phyloP scores from a whole-genome alignment of 768 basidiomycete species.

The Rhodotorula kratochvilovae region DNA sequence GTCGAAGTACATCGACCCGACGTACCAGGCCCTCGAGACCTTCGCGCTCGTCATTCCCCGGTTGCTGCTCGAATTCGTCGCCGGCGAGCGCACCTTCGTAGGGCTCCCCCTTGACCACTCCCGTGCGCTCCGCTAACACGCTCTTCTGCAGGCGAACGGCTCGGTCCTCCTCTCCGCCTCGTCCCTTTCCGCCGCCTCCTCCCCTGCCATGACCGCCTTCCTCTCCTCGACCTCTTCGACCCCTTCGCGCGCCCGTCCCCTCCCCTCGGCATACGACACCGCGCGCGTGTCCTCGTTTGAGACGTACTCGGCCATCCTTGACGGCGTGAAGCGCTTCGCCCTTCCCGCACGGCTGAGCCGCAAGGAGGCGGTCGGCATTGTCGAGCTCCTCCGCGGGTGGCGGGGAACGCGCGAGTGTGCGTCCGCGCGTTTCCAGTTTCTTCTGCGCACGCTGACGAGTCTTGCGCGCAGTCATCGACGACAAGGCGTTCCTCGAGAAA shows the following conservation, averaged over 20 bases:
- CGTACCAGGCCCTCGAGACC: slow-evolving; percentile 29
- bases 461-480: slow-evolving; percentile 19
- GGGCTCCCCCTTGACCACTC: background rate
- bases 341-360: slow-evolving; percentile 11
- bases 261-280: slow-evolving; percentile 10
- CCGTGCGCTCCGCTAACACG: background rate
- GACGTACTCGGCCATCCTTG: slow-evolving; percentile 8
- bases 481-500: slow-evolving; percentile 31
- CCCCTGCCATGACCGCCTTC: slow-evolving; percentile 19
- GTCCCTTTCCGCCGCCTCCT: background rate
- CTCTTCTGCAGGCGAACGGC: background rate
- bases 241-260: background rate
- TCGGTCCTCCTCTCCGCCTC: slow-evolving; percentile 21
- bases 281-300: background rate
- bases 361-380: slow-evolving; percentile 32
- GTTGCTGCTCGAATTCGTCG: slow-evolving; percentile 28
- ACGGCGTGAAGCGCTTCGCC: background rate
- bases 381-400: slow-evolving; percentile 17
- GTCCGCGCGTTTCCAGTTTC: background rate
- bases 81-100: slow-evolving; percentile 22
- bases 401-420: slow-evolving; percentile 24
- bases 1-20: slow-evolving; percentile 27
- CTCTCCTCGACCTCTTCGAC: background rate
- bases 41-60: slow-evolving; percentile 36
- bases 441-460: background rate